Base-by-base conservation (phyloP, 306 rosid genomes). In the Coriaria nepalensis region DNA sequence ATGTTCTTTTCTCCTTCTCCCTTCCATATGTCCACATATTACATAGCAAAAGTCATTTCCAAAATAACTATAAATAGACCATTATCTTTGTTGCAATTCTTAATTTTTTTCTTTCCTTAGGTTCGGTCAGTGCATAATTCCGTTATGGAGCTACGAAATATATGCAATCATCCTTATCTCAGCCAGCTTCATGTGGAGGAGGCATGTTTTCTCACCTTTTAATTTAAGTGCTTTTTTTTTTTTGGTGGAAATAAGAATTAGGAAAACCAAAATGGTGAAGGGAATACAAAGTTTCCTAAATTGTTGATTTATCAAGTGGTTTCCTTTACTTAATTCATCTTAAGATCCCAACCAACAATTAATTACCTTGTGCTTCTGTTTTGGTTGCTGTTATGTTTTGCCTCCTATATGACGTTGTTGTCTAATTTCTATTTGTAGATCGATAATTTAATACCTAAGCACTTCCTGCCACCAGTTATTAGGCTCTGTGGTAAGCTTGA, bases 401-500 rank as follows among this genome's bases (percentile, higher is more conserved):
- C 38, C 42, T 36, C 58, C 43, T 6, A 38, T 43, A 48, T 37
- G 11, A 34, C 43, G 15, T 43, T 40, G 29, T 10, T 29, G 40
- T 65, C 42, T 53, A n/a, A 13, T 65, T 65, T 32, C 48, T 50
- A 37, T 68, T 62, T 69, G 51, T 62, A 92, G 99, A 80, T 92
- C 69, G 96, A 92, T 68, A 73, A 37, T 68, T 82, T 63, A 10
- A 75, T 92, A 66, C 99, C 96, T 39, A 76, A 63, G 74, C 99
- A 92, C 72, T 92, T 82, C 78, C 83, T 92, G 56, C 99, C 96
- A 38, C 86, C 93, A 6, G 53, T 86, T 68, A 34, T 92, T 54
- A 82, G 99, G 60, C 96, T 77, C 35, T 92, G 99, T 68, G 99
- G 99, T 71, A 92, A 92, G 80, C 96, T 92, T 61, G 99, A 92